Conservation (phyloP, 2,329 filamentous ascomycete genomes). For the Alternaria conjuncta region DNA sequence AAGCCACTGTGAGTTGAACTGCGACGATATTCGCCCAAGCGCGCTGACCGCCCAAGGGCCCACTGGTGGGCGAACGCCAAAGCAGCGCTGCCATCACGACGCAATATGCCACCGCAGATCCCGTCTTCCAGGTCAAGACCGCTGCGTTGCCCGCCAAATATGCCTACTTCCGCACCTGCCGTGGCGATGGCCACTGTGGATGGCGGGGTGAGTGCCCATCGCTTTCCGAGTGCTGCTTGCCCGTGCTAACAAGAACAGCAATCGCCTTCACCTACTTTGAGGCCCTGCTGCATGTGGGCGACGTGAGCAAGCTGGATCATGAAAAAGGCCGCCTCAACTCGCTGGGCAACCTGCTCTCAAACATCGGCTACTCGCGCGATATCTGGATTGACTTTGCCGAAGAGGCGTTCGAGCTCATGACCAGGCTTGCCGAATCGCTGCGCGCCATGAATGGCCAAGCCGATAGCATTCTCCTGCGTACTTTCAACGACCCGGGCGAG, state of each 20-base stretch:
- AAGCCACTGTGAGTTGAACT: constrained; percentile 58
- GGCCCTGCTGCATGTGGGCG: constrained; percentile 72
- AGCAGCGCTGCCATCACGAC: constrained; percentile 78
- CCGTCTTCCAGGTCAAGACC: constrained; percentile 85
- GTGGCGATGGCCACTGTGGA: constrained; percentile 94
- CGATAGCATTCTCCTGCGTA: constrained; percentile 63
- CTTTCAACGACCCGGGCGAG: constrained; percentile 74
- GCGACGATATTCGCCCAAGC: constrained; percentile 15
- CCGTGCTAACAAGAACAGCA: constrained; percentile 62
- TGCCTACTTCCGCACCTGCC: constrained; percentile 83
- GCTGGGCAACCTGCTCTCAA: constrained; percentile 73
- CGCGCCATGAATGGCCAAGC: constrained; percentile 58
- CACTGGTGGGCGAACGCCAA: constrained; percentile 78
- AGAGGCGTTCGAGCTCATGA: constrained; percentile 72
- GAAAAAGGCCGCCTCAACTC: constrained; percentile 76
- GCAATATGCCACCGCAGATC: constrained; percentile 89
- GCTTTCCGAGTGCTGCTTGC: constrained; percentile 1
- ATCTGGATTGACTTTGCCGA: constrained; percentile 85
- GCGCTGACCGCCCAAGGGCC: constrained; percentile 66
- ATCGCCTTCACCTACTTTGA: constrained; percentile 95
- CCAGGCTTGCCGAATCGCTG: constrained; percentile 66
- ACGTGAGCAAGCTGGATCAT: constrained; percentile 68
- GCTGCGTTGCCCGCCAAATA: constrained; percentile 82
- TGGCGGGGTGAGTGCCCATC: constrained; percentile 80
- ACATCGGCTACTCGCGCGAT: constrained; percentile 70